phyloP scores from a whole-genome alignment of 2,329 filamentous ascomycete species.

The Ophiocordyceps camponoti-floridani region DNA sequence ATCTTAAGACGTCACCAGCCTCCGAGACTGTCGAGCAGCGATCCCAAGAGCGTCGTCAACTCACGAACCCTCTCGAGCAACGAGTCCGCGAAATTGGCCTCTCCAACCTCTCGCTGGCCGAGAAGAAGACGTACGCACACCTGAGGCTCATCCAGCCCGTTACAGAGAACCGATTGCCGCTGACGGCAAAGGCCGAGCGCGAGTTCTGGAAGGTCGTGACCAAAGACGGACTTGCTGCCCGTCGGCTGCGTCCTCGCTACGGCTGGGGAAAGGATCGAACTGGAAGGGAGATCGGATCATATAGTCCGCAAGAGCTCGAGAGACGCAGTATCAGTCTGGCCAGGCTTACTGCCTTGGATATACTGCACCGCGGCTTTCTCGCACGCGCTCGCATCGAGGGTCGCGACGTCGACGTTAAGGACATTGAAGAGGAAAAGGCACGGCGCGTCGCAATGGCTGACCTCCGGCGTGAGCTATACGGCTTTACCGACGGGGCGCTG shows the following conservation, averaged over 20 bases:
- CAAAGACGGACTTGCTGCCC: slow-evolving; percentile 31
- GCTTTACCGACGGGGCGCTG: slow-evolving; percentile 23
- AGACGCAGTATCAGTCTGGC: slow-evolving; percentile 22
- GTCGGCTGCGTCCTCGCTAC: slow-evolving; percentile 20
- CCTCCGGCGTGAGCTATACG: slow-evolving; percentile 33
- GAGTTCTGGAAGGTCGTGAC: slow-evolving; percentile 39
- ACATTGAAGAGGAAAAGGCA: slow-evolving; percentile 25
- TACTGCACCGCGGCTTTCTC: slow-evolving; percentile 26
- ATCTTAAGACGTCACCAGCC: slow-evolving; percentile 6
- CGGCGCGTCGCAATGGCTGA: slow-evolving; percentile 32
- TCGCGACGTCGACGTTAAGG: slow-evolving; percentile 22
- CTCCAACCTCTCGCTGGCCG: slow-evolving; percentile 24
- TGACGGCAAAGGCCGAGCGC: slow-evolving; percentile 30
- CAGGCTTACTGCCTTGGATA: slow-evolving; percentile 22
- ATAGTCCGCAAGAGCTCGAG: slow-evolving; percentile 26
- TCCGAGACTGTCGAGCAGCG: slow-evolving; percentile 30
- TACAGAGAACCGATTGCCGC: slow-evolving; percentile 14
- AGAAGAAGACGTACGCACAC: slow-evolving; percentile 30
- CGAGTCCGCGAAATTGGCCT: slow-evolving; percentile 25
- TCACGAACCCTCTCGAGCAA: slow-evolving; percentile 30
- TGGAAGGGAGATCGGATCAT: slow-evolving; percentile 30
- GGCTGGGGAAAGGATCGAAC: slow-evolving; percentile 32
- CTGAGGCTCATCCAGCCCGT: slow-evolving; percentile 25
- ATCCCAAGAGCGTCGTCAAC: slow-evolving; percentile 26
- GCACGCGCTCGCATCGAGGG: slow-evolving; percentile 11